phyloP scores from a whole-genome alignment of 345 rosid species.

The Ceriops tagal region DNA sequence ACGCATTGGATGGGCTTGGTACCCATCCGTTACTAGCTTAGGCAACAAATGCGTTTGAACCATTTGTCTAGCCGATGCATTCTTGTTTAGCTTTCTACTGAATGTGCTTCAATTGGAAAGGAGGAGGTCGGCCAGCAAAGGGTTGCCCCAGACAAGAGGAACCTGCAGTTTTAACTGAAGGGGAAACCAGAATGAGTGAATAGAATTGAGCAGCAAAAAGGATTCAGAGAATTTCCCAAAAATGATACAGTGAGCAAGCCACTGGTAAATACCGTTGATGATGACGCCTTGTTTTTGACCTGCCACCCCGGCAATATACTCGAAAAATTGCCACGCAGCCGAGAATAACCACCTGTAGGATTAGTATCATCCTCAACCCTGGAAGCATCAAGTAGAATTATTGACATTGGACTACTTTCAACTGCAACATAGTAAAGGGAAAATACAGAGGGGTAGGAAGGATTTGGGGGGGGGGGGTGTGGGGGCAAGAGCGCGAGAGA shows the following conservation, averaged over 20 bases:
- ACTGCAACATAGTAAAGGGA: neutral
- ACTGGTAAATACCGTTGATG: slow-evolving; percentile 8
- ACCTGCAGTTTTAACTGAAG: slow-evolving; percentile 1
- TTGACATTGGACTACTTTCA: slow-evolving; percentile 5
- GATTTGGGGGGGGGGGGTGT: too few species aligned
- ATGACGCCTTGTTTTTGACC: slow-evolving; percentile 39
- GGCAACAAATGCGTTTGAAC: too few species aligned
- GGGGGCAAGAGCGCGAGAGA: too few species aligned
- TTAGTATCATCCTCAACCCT: slow-evolving; percentile 57
- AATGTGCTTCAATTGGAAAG: neutral
- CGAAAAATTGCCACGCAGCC: slow-evolving; percentile 28
- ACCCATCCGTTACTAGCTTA: too few species aligned
- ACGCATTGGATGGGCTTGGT: too few species aligned
- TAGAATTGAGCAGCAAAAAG: neutral
- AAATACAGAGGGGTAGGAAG: neutral
- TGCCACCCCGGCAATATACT: slow-evolving; percentile 19
- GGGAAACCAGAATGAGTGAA: neutral
- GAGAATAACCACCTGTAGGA: slow-evolving; percentile 38
- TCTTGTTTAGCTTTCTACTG: neutral
- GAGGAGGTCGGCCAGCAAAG: neutral
- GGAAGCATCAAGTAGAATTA: slow-evolving; percentile 27
- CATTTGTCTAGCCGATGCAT: too few species aligned
- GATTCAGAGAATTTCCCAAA: neutral
- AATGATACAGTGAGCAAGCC: neutral
- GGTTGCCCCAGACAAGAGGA: neutral